Base-by-base conservation (phyloP, 306 rosid genomes). In the Dalbergia cultrata region DNA sequence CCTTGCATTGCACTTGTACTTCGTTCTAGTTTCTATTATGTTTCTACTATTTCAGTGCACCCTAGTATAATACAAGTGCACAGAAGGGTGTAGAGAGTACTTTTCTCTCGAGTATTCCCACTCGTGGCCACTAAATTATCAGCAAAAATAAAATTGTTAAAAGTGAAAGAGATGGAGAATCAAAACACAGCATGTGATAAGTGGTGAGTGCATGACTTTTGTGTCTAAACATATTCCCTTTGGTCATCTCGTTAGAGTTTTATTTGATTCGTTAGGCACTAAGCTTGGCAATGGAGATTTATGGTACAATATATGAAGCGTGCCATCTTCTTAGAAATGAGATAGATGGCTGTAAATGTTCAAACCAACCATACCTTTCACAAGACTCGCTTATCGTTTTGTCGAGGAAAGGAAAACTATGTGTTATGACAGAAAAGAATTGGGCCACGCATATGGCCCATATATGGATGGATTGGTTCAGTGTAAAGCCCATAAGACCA, bases 201-300 rank as follows among this genome's bases (percentile, higher is more conserved):
- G 71, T 70, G 70, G 56, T 50, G 22, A n/a, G 8, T 65, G 65
- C 47, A 44, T 79, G 56, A 74, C 52, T 60, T 26, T 67, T 61
- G 74, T 67, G 66, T 45, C 57, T 43, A 50, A 2, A 53, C 35
- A 50, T 43, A 74, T 78, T 67, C 70, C 43, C 73, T 66, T 78
- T 54, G 33, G 41, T 56, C 82, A 57, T 58, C 41, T 35, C 35
- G 35, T 44, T 21, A 4, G 52, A 13, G 41, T 67, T 69, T 67
- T 70, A 79, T 80, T 69, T 58, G 41, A 75, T 74, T 74, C 74
- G 58, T 41, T 69, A 62, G 72, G n/a, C 69, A 60, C 67, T 67
- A 74, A 74, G 60, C 73, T n/a, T 39, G 58, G 4, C 21, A 68
- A 74, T 60, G 74, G 57, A 74, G 71, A 67, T 39, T 49, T 72